Conservation (phyloP, 1,139 yeast species). For the Debaryomyces udenii region DNA sequence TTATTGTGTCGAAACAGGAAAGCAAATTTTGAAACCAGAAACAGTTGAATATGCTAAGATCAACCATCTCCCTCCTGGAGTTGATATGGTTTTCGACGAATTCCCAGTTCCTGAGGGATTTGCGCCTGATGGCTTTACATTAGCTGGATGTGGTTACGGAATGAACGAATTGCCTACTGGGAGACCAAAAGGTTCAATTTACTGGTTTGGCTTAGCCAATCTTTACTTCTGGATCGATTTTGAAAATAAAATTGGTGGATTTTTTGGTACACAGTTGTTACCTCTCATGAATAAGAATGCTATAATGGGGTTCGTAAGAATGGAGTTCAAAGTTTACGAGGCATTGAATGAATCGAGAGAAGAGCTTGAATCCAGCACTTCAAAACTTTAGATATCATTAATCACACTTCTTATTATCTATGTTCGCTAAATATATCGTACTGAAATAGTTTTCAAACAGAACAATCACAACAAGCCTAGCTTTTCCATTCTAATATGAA, state of each 20-base stretch:
- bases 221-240: conserved; percentile 51
- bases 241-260: conserved; percentile 44
- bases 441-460: background rate
- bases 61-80: conserved; percentile 38
- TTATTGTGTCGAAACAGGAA: conserved; percentile 40
- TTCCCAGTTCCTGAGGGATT: conserved; percentile 17
- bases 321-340: conserved; percentile 23
- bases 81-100: conserved; percentile 23
- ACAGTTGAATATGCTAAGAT: conserved; percentile 35
- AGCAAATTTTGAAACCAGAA: conserved; percentile 31
- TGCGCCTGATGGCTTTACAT: conserved; percentile 77
- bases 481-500: conserved; percentile 87
- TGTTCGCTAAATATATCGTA: background rate
- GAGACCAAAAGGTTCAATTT: conserved; percentile 40
- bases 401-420: background rate
- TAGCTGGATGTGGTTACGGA: conserved; percentile 77
- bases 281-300: conserved; percentile 29
- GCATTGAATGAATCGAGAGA: conserved; percentile 14
- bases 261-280: conserved; percentile 43
- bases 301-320: conserved; percentile 18
- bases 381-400: conserved; percentile 1
- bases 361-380: background rate
- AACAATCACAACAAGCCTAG: conserved; percentile 46
- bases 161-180: conserved; percentile 38
- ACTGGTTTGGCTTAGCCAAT: conserved; percentile 53